Base-by-base conservation (phyloP, 2,329 filamentous ascomycete species). In the Pyrenochaeta sp. region DNA sequence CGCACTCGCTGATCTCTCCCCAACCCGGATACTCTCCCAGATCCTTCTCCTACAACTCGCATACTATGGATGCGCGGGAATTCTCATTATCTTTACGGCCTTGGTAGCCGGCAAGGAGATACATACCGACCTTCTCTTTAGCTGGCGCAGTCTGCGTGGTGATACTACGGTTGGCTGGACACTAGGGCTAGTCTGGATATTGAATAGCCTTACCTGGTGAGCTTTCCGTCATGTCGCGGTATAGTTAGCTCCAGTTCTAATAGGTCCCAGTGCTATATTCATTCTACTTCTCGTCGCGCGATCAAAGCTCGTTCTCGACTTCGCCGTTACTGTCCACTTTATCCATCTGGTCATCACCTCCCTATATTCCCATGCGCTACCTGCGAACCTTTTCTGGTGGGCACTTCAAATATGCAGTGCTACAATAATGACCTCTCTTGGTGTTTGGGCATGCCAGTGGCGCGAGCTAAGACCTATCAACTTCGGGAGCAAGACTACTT, bases 241-340 rank as follows among this genome's bases (percentile, higher is more conserved):
- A 27, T 25, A 22, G 54, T 19, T 9, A 5, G 15, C 9, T 42
- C 15, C 24, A n/a, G n/a, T 10, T 15, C 66, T 74, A 51, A 76
- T 52, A 10, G 13, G 25, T 34, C 0, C 58, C 72, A 98, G 94
- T 74, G 88, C 92, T 42, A 87, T 96, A 57, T 91, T 92, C 42
- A 90, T 97, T 56, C 87, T 97, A 50, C 80, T 94, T 52, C 83
- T 98, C 56, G 88, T 99, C 66, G 89, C 90, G 22, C 92, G 95
- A 61, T 95, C 91, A 47, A 98, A 98, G 78, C 90, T 98, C 59
- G 91, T 98, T 50, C 92, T 92, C 66, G 95, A 99, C 79, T 99
- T 98, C 77, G 91, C 92, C 32, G 82, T 97, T 25, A 97, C 94
- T 2, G 86, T 97, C 19, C 92, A 96, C 80, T 86, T 91, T 75